These are phyloP conservation scores for Pyricularia sp. DNA, from an alignment of 2,329 filamentous ascomycete species.

Conservation along the genomic window DNA sequence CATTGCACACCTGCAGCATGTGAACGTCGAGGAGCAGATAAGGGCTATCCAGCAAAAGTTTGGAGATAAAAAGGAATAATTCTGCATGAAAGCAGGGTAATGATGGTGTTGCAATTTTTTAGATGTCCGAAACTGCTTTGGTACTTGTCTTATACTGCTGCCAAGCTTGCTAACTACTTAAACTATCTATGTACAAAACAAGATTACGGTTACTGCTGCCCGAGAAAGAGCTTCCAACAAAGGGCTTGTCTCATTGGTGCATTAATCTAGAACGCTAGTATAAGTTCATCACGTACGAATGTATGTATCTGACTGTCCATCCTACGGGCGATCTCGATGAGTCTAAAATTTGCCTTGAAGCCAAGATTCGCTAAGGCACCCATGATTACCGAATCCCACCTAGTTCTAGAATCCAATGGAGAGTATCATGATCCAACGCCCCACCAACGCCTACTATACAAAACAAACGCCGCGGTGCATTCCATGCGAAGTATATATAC, in stretches of 20 bases:
- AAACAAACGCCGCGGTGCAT: too few species aligned
- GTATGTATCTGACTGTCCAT: not conserved
- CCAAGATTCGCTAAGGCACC: not conserved
- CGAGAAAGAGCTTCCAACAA: not conserved
- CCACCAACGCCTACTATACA: too few species aligned
- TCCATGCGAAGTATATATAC: not conserved
- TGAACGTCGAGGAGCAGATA: conserved; percentile 83
- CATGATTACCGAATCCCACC: not conserved
- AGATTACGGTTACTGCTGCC: not conserved
- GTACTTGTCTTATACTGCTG: not conserved
- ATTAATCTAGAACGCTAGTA: not conserved
- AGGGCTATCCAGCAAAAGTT: conserved; percentile 51
- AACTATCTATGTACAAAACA: not conserved
- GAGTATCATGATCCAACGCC: too few species aligned
- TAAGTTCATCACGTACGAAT: not conserved
- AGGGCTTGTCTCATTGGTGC: not conserved
- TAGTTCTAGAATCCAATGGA: too few species aligned
- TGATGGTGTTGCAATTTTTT: not conserved
- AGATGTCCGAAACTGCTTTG: not conserved
- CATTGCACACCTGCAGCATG: conserved; percentile 51
- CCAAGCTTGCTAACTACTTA: not conserved
- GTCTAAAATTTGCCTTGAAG: not conserved
- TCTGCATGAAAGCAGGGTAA: not conserved
- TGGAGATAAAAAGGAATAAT: conserved; percentile 24
- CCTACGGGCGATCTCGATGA: not conserved